Evolutionary conservation across 164 flowering plant species (phyloP).

Genomic region (Cinnamomum chago): DNA sequence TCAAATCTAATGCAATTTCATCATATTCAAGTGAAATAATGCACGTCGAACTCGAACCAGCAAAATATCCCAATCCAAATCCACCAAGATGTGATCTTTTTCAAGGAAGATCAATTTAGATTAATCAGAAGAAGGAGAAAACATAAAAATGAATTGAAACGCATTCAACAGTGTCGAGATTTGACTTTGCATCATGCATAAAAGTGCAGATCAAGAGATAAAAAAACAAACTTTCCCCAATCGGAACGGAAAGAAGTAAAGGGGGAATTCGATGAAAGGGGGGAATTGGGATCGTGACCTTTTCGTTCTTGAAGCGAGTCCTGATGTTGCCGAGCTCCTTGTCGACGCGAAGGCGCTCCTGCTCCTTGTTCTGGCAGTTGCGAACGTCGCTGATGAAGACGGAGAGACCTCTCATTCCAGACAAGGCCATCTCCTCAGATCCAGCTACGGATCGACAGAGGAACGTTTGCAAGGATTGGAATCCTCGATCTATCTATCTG

Average conservation of each 20-base stretch:
- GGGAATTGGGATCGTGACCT: slow-evolving; percentile 44
- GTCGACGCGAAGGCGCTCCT: slow-evolving; percentile 80
- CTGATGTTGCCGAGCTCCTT: slow-evolving; percentile 94
- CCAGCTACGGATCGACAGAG: slow-evolving; percentile 23
- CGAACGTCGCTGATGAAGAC: slow-evolving; percentile 93
- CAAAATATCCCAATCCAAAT: too few species aligned
- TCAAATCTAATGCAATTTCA: too few species aligned
- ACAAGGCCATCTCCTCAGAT: slow-evolving; percentile 77
- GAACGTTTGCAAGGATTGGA: background rate
- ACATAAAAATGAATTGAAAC: too few species aligned
- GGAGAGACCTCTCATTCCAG: slow-evolving; percentile 98
- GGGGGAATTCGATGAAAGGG: background rate
- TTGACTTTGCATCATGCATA: too few species aligned
- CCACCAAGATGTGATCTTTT: too few species aligned
- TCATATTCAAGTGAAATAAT: too few species aligned
- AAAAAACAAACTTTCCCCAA: background rate
- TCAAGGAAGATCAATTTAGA: too few species aligned
- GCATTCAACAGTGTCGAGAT: too few species aligned
- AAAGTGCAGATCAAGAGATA: background rate
- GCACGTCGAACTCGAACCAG: too few species aligned
- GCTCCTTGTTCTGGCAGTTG: slow-evolving; percentile 89
- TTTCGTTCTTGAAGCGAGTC: slow-evolving; percentile 81
- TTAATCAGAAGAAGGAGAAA: too few species aligned
- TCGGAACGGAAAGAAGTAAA: background rate
- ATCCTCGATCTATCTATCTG: slow-evolving; percentile 1